These are phyloP conservation scores for Leishmania tarentolae DNA, from an alignment of 208 protist species.

Conservation along the genomic window DNA sequence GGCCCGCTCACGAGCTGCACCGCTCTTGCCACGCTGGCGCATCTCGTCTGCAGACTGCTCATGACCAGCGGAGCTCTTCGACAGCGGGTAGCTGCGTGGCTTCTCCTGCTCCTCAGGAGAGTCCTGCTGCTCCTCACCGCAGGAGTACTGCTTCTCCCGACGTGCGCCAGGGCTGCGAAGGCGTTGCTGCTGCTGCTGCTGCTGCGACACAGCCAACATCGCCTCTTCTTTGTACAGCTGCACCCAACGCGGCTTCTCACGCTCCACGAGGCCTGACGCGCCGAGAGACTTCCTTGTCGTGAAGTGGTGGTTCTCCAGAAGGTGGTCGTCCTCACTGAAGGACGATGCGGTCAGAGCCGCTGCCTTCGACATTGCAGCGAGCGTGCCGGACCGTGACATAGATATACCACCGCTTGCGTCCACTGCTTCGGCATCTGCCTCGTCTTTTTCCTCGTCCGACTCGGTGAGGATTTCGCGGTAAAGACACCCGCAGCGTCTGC, in stretches of 20 bases:
- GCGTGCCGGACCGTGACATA: neutral
- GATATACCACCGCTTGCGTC: neutral
- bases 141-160: slow-evolving; percentile 14
- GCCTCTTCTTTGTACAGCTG: slow-evolving; percentile 44
- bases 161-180: neutral
- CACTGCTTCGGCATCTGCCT: neutral
- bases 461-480: slow-evolving; percentile 40
- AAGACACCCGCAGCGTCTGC: slow-evolving; percentile 72
- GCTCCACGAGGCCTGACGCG: neutral
- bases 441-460: slow-evolving; percentile 4
- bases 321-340: slow-evolving; percentile 10
- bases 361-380: neutral
- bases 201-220: slow-evolving; percentile 13
- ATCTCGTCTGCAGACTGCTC: neutral
- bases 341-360: neutral
- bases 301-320: neutral
- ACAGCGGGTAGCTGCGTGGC: neutral
- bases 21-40: neutral
- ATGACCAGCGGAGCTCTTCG: neutral
- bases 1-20: neutral
- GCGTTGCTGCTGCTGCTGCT: slow-evolving; percentile 7
- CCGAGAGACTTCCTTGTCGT: neutral
- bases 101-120: neutral
- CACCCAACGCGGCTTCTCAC: slow-evolving; percentile 43
- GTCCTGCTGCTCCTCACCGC: neutral